These are phyloP conservation scores for Candida neerlandica DNA, from an alignment of 1,139 yeast genomes.

Conservation along the genomic window DNA sequence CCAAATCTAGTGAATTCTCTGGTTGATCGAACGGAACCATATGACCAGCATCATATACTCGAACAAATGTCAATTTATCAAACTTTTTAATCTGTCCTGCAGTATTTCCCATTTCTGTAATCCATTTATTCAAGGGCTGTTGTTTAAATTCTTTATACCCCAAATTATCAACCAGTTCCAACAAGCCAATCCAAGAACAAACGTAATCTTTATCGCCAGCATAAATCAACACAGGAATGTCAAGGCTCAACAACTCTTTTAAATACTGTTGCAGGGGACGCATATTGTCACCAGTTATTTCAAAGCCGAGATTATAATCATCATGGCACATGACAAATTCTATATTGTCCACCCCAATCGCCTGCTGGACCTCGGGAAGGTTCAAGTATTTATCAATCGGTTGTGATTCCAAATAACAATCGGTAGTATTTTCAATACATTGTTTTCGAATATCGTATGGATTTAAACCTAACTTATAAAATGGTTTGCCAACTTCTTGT, in stretches of 20 bases:
- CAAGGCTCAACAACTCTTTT: constrained; percentile 55
- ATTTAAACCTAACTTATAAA: background rate
- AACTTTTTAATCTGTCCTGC: constrained; percentile 49
- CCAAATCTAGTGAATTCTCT: constrained; percentile 43
- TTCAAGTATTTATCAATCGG: constrained; percentile 40
- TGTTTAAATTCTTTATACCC: constrained; percentile 61
- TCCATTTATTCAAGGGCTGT: constrained; percentile 50
- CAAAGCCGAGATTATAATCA: constrained; percentile 77
- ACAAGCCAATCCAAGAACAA: constrained; percentile 86
- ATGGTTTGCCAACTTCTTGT: background rate
- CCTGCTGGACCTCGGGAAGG: constrained; percentile 52
- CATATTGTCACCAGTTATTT: constrained; percentile 70
- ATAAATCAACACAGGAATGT: constrained; percentile 70
- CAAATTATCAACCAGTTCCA: constrained; percentile 70
- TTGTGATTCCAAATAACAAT: constrained; percentile 56
- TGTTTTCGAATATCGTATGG: background rate
- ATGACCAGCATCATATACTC: constrained; percentile 48
- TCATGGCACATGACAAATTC: constrained; percentile 84
- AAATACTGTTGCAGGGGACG: constrained; percentile 79
- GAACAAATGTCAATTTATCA: constrained; percentile 44
- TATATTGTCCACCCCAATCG: constrained; percentile 84
- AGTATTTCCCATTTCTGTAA: constrained; percentile 28
- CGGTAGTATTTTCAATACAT: background rate
- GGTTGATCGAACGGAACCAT: constrained; percentile 53
- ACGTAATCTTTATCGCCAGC: constrained; percentile 88